A percentile compares a stretch with the other conserved stretches of the same genome.
These are phyloP conservation scores for Nemania sp. DNA, from an alignment of 2,329 filamentous ascomycete genomes.

Conservation along the genomic window DNA sequence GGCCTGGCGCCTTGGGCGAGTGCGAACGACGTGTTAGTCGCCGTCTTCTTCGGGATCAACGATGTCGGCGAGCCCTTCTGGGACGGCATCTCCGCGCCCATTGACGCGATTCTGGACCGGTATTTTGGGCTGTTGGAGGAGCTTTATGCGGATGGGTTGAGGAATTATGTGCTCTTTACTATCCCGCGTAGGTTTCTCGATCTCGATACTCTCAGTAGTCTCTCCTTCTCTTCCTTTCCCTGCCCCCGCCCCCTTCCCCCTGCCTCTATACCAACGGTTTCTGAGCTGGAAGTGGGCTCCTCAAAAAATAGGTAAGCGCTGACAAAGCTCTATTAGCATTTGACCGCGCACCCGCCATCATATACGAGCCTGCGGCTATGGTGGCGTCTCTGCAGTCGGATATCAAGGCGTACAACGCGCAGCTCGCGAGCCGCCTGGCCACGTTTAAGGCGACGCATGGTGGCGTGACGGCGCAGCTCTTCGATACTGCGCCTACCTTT, in stretches of 20 bases:
- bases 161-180: slow-evolving; percentile 40
- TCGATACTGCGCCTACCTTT: slow-evolving; percentile 40
- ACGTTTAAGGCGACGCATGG: slow-evolving; percentile 33
- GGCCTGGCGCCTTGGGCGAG: slow-evolving; percentile 31
- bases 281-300: neutral
- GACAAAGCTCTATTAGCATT: slow-evolving; percentile 31
- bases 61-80: slow-evolving; percentile 51
- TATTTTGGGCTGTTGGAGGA: slow-evolving; percentile 40
- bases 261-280: neutral
- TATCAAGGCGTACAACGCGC: slow-evolving; percentile 40
- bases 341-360: slow-evolving; percentile 38
- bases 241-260: neutral
- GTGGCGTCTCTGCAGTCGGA: slow-evolving; percentile 39
- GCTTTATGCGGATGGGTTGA: slow-evolving; percentile 37
- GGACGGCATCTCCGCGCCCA: slow-evolving; percentile 41
- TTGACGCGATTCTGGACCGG: slow-evolving; percentile 34
- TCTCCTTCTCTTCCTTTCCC: no score
- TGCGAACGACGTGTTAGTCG: slow-evolving; percentile 41
- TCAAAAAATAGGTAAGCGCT: neutral
- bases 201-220: neutral
- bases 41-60: slow-evolving; percentile 51
- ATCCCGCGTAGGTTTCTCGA: slow-evolving; percentile 37
- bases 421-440: slow-evolving; percentile 33
- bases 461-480: slow-evolving; percentile 36
- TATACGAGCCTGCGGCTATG: slow-evolving; percentile 18